Percentiles rank a stretch among this genome's conserved stretches.
Conservation (phyloP, 2,329 filamentous ascomycete species). For the Ilyonectria mors-panacis region DNA sequence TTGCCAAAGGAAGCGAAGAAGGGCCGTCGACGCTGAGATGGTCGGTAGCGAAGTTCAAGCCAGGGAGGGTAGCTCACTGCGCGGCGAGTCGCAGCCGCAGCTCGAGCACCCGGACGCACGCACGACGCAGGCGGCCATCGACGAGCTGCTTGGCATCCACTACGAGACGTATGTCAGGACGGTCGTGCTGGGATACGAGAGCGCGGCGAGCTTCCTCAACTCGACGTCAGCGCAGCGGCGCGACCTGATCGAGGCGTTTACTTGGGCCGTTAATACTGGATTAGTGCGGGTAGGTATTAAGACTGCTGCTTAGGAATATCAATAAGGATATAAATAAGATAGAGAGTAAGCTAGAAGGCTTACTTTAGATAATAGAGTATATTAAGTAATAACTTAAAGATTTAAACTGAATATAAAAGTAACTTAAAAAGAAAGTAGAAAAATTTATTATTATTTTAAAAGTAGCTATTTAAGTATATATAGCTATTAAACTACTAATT, state of each 20-base stretch:
- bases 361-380: neutral
- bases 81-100: conserved; percentile 30
- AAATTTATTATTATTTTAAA: conserved; percentile 10
- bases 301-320: conserved; percentile 22
- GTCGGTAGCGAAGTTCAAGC: no score
- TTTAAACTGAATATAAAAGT: neutral
- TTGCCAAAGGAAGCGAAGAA: no score
- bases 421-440: conserved; percentile 2
- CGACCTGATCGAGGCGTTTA: conserved; percentile 35
- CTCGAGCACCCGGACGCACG: conserved; percentile 28
- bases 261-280: conserved; percentile 39
- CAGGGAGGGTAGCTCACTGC: no score
- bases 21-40: no score
- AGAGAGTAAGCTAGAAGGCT: neutral
- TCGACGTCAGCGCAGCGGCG: conserved; percentile 23
- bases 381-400: neutral
- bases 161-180: conserved; percentile 38
- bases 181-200: conserved; percentile 39
- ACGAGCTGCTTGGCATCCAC: conserved; percentile 38
- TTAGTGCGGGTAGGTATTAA: conserved; percentile 23
- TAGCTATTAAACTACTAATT: neutral
- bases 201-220: conserved; percentile 39
- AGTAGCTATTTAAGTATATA: conserved; percentile 11
- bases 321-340: neutral
- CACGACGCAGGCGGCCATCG: conserved; percentile 35